A percentile compares a stretch with the other conserved stretches of the same genome.
These are phyloP conservation scores for Helicostylum pulchrum DNA, from an alignment of 192 early-diverging fungal species.

Conservation along the genomic window DNA sequence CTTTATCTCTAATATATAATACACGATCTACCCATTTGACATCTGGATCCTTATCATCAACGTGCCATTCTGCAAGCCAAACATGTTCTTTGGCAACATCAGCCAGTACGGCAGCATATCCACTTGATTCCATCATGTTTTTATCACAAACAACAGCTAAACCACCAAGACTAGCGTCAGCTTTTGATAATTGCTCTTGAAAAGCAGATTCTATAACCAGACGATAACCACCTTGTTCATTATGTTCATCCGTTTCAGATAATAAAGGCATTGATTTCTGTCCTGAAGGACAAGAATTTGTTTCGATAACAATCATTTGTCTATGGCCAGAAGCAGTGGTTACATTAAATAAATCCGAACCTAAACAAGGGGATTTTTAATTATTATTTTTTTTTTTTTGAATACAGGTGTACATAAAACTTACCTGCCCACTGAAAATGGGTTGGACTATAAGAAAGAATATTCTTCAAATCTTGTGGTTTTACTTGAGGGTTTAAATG, in stretches of 20 bases:
- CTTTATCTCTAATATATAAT: slow-evolving; percentile 64
- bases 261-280: slow-evolving; percentile 89
- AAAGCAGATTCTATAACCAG: slow-evolving; percentile 78
- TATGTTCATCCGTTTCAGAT: slow-evolving; percentile 70
- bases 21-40: slow-evolving; percentile 76
- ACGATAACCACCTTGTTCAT: slow-evolving; percentile 75
- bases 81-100: slow-evolving; percentile 73
- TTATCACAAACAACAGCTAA: slow-evolving; percentile 85
- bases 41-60: slow-evolving; percentile 68
- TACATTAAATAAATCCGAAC: slow-evolving; percentile 86
- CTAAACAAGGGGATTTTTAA: slow-evolving; percentile 33
- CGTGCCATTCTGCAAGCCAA: slow-evolving; percentile 75
- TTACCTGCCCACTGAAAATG: slow-evolving; percentile 84
- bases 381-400: background rate
- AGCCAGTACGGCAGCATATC: slow-evolving; percentile 78
- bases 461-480: slow-evolving; percentile 53
- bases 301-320: slow-evolving; percentile 92
- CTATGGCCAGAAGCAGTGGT: slow-evolving; percentile 78
- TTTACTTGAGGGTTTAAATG: slow-evolving; percentile 85
- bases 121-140: slow-evolving; percentile 83
- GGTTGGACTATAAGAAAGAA: slow-evolving; percentile 65
- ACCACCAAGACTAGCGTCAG: slow-evolving; percentile 63
- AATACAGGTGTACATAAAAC: slow-evolving; percentile 14
- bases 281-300: slow-evolving; percentile 87
- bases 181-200: slow-evolving; percentile 61